Percentiles rank a stretch among this genome's conserved stretches.
Evolutionary conservation across 169 alveolate species (phyloP).

Genomic region (Eimeria necatrix): DNA sequence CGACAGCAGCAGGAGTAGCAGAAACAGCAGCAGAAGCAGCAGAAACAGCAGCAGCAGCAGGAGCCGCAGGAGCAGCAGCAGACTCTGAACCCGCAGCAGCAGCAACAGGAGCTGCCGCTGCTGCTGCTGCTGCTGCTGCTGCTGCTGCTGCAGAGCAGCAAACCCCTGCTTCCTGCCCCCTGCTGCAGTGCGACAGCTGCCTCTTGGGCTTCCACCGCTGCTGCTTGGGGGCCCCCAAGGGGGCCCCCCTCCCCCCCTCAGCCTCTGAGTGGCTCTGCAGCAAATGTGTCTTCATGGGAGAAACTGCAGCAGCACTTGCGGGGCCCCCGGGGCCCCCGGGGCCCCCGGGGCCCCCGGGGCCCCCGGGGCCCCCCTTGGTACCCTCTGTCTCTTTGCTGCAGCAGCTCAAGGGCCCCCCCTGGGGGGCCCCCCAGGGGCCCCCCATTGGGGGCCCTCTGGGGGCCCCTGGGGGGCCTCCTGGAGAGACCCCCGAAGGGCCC

Average conservation of each 20-base stretch:
- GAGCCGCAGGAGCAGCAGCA: too few species aligned
- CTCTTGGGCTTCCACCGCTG: not conserved
- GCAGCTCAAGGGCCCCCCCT: not conserved
- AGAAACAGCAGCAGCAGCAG: too few species aligned
- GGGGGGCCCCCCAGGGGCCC: not conserved
- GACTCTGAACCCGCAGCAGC: too few species aligned
- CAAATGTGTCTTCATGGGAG: not conserved
- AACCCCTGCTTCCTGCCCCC: not conserved
- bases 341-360: too few species aligned
- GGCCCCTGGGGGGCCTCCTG: not conserved
- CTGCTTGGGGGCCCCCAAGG: not conserved
- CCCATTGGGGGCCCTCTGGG: not conserved
- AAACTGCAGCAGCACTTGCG: not conserved
- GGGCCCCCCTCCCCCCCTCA: slow-evolving; percentile 12
- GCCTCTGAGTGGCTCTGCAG: slow-evolving; percentile 24
- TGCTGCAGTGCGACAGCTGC: not conserved
- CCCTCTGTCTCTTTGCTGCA: too few species aligned
- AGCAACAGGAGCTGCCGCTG: too few species aligned
- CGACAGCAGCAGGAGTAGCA: too few species aligned
- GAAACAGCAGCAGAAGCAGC: too few species aligned
- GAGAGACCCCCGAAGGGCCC: not conserved
- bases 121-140: too few species aligned
- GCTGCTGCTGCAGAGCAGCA: not conserved
- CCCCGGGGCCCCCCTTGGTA: too few species aligned
- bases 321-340: too few species aligned